Evolutionary conservation across 768 basidiomycete genomes (phyloP).

Genomic region (Phanerochaete sordida): DNA sequence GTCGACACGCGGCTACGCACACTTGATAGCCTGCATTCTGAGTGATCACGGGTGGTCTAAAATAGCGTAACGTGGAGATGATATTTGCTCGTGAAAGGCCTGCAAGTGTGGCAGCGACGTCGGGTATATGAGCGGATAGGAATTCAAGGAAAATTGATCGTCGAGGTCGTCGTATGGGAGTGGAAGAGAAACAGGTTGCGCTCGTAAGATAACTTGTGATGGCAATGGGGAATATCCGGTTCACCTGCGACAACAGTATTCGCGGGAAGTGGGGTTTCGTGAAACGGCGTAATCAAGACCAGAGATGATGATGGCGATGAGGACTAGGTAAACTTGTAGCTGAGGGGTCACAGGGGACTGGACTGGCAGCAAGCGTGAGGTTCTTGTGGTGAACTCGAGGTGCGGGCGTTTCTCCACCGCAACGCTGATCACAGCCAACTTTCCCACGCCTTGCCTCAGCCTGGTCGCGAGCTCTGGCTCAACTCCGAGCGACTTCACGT

Average conservation of each 20-base stretch:
- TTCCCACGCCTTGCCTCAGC: constrained; percentile 22
- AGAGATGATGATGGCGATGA: constrained; percentile 2
- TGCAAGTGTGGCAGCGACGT: constrained; percentile 4
- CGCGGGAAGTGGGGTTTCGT: constrained; percentile 1
- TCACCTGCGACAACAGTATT: constrained; percentile 7
- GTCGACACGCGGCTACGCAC: constrained; percentile 38
- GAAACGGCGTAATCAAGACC: constrained; percentile 1
- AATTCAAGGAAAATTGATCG: not conserved
- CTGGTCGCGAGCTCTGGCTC: not conserved
- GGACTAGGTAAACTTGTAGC: constrained; percentile 1
- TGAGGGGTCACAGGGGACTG: not conserved
- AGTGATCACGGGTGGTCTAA: constrained; percentile 22
- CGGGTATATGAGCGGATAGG: not conserved
- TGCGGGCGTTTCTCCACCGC: constrained; percentile 1
- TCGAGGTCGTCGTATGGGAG: constrained; percentile 6
- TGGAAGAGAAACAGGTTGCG: constrained; percentile 7
- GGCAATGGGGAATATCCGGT: constrained; percentile 6
- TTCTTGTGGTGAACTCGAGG: not conserved
- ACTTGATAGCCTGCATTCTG: constrained; percentile 89
- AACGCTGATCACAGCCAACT: constrained; percentile 16
- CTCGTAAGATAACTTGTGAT: constrained; percentile 13
- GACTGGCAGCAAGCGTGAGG: not conserved
- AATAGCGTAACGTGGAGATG: constrained; percentile 13
- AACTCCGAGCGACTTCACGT: too few relatives aligned
- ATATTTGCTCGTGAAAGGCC: constrained; percentile 12